Base-by-base conservation (phyloP, 257 asterid species). In the Scutellaria barbata region DNA sequence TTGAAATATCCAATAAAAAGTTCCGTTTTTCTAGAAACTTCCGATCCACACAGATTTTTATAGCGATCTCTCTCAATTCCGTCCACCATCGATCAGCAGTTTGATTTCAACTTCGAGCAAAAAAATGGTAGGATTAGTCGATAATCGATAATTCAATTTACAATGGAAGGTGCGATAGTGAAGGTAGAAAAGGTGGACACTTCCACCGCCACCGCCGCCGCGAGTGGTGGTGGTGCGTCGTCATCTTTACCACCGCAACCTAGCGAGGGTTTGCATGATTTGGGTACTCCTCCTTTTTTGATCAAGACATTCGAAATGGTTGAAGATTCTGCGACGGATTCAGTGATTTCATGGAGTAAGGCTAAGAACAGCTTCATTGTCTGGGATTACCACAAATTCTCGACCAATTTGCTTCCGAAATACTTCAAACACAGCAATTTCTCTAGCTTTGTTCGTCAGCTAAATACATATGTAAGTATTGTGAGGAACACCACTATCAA, bases 391-490 rank as follows among this genome's bases (percentile, higher is more conserved):
- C 88, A 85, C 55, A 50, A 60, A 55, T 88, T 92, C 18, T 85
- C 98, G 13, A 77, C 89, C 22, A 59, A 79, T 69, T 79, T 92
- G 85, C 89, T 92, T 37, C 98, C 98, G 5, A 90, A 53, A 71
- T 78, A 81, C 82, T 92, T 92, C 85, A 92, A 90, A 81, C 98
- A 92, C 76, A 74, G 80, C 16, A 92, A 92, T 72, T 92, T 92
- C 82, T 90, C 97, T 7, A 92, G 96, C 79, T 92, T 92, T 76
- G 76, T 90, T 47, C 96, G 97, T 7, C 97, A 92, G 89, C 96
- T 92, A 52, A 92, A 92, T 74, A 90, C 98, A 8, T 92, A 92
- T 75, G 98, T 92, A 83, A 85, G 96, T 86, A 30, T 39, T 52
- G 10, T 33, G 66, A 5, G 57, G 20, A 10, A 41, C 14, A 42